Evolutionary conservation across 139 green algal species (phyloP), one percentile per base, ranked within the genome.

Genomic region (Tetradesmus lagerheimii): DNA sequence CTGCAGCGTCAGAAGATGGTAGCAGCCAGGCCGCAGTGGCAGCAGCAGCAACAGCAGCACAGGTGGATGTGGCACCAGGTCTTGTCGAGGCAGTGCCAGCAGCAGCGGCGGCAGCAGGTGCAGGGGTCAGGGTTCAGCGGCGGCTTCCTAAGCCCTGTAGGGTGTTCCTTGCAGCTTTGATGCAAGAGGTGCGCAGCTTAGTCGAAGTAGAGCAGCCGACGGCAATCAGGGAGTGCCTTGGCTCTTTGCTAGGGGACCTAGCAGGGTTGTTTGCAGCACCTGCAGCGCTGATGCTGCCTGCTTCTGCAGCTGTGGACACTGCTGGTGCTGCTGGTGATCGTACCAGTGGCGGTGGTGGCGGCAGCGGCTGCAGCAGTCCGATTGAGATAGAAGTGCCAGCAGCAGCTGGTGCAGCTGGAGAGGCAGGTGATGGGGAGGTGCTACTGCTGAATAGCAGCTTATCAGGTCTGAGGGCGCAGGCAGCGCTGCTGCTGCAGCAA

Each of bases 181-280:
- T 96, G 80, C n/a, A 47, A 4, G 93, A 97, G 92, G 90, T 96
- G 38, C 41, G 75, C 2, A 47, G 66, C 0, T 25, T 90, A n/a
- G 38, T 94, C 23, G 53, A 90, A 50, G 53, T 31, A 0, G 92
- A 93, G 41, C 87, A 87, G 78, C 87, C 87, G 41, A 39, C 78
- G 29, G 87, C 87, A 50, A 79, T 91, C 23, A 16, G 79, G 4
- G 85, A 93, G 38, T 78, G 88, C 35, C 75, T 93, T 1, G 80
- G 79, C 8, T 34, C 34, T 43, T 88, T 86, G 5, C 31, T 93
- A 0, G 91, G 50, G 1, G 89, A 92, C 37, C 77, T 94, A 31
- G 67, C 88, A 1, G 90, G 62, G 1, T 84, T 92, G 18, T 81
- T 94, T n/a, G 53, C 88, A 14, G 34, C 64, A 31, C 71, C 85